Evolutionary conservation across 2,329 filamentous ascomycete species (phyloP), one percentile per base, ranked within the genome.

Genomic region (Verticillium longisporum): DNA sequence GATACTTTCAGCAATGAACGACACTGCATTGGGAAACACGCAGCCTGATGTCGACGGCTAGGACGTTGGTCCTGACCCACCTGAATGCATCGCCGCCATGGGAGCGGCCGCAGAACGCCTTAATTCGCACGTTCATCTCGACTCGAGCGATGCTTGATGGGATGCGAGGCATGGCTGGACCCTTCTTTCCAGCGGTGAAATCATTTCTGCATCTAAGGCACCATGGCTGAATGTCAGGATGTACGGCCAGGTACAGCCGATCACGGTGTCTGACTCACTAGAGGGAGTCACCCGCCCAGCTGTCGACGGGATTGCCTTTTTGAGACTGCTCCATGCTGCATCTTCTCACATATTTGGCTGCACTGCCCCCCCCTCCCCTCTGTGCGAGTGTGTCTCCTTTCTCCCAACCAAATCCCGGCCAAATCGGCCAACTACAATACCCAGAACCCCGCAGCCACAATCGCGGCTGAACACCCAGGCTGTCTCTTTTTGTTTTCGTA

Each of bases 401-500:
- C n/a, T n/a, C 38, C 38, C 18, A 6, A 9, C 11, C 57, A 45
- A 37, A 14, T n/a, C 38, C 38, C 18, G 2, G 5, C 11, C 57
- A 45, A 37, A 14, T 50, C 53, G 26, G 26, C 36, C 56, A 59
- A 63, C 37, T 26, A 34, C 55, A 4, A 55, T n/a, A 26, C 9
- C 31, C 15, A 56, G 26, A n/a, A 26, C 11, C 36, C 15, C 33
- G 26, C 56, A 4, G 57, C 58, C 9, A 61, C 60, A 14, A 62
- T 57, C 45, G 55, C 58, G 34, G 6, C 60, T 55, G 60, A 60
- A 2, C 21, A 11, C 9, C 45, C 45, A 26, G 38, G 38, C 45
- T 21, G 45, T n/a, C 45, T 67, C 68, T 68, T 61, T 62, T 67
- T 63, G 63, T 66, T 63, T 64, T 60, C 67, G 56, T 62, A 14